Percentiles rank a stretch among this genome's conserved stretches.
phyloP scores from a whole-genome alignment of 2,329 filamentous ascomycete species.

The Rutstroemia sp. region DNA sequence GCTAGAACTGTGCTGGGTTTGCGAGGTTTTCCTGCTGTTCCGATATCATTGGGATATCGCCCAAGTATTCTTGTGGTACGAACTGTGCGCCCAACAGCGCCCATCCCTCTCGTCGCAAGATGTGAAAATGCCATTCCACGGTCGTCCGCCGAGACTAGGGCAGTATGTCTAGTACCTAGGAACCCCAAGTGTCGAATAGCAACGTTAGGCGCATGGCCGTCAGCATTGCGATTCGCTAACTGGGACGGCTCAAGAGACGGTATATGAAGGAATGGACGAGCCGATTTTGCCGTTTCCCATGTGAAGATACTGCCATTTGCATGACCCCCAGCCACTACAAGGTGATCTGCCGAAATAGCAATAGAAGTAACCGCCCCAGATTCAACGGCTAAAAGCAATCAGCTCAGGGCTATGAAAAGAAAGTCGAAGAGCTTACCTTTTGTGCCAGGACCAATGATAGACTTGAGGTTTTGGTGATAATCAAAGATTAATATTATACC shows the following conservation, averaged over 20 bases:
- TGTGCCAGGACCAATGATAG: conserved; percentile 87
- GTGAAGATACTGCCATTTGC: conserved; percentile 89
- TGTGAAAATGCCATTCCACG: conserved; percentile 98
- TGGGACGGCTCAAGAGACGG: conserved; percentile 64
- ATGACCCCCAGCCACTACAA: conserved; percentile 85
- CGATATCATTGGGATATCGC: conserved; percentile 69
- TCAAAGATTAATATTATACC: conserved; percentile 94
- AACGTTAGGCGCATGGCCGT: conserved; percentile 75
- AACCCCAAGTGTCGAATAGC: conserved; percentile 90
- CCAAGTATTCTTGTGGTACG: conserved; percentile 88
- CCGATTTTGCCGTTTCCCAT: conserved; percentile 82
- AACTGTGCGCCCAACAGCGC: conserved; percentile 74
- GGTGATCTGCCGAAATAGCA: conserved; percentile 88
- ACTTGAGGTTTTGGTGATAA: conserved; percentile 90
- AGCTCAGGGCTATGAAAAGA: not conserved
- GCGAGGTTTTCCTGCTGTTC: conserved; percentile 54
- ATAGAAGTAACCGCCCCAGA: conserved; percentile 81
- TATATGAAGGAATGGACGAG: conserved; percentile 83
- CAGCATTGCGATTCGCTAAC: conserved; percentile 55
- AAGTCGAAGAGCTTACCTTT: conserved; percentile 52
- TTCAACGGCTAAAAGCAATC: conserved; percentile 60
- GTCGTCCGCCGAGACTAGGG: conserved; percentile 90
- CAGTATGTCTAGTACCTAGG: conserved; percentile 85
- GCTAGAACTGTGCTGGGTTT: conserved; percentile 94
- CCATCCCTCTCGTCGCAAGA: conserved; percentile 83